Evolutionary conservation across 2,329 filamentous ascomycete genomes (phyloP).

Genomic region (Arachnopeziza araneosa): DNA sequence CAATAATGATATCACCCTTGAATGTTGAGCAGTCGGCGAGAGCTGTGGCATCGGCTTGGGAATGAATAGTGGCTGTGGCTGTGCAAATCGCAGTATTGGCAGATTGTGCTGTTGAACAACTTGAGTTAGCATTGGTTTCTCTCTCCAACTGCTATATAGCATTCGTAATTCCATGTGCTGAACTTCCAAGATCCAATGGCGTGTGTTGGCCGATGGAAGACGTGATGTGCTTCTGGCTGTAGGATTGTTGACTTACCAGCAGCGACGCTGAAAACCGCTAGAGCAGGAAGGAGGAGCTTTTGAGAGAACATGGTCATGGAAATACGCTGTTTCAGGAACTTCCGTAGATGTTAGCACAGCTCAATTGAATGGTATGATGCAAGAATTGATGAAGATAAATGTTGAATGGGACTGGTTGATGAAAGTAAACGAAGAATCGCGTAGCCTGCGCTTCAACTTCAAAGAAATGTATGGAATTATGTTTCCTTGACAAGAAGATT

Average conservation of each 20-base stretch:
- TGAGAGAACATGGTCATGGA: not conserved
- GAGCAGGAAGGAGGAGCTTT: not conserved
- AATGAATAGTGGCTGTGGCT: conserved; percentile 28
- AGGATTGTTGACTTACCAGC: not conserved
- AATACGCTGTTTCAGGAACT: not conserved
- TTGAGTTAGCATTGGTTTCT: not conserved
- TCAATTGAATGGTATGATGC: not conserved
- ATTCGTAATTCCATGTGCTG: not conserved
- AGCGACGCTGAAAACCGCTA: not conserved
- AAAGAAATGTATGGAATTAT: not conserved
- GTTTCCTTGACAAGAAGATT: not conserved
- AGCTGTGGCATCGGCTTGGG: conserved; percentile 26
- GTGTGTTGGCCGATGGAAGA: not conserved
- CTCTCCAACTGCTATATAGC: not conserved
- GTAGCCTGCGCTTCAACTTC: not conserved
- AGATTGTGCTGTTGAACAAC: conserved; percentile 6
- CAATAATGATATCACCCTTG: conserved; percentile 31
- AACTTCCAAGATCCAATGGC: not conserved
- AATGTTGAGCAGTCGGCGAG: conserved; percentile 27
- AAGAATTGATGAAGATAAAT: not conserved
- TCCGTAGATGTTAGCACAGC: not conserved
- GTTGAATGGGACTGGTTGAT: not conserved
- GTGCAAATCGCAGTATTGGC: conserved; percentile 22
- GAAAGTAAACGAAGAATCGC: not conserved
- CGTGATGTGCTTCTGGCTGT: not conserved